A percentile compares a stretch with the other conserved stretches of the same genome.
These are phyloP conservation scores for Iris macrosiphon DNA, from an alignment of 106 monocot species.

Conservation along the genomic window DNA sequence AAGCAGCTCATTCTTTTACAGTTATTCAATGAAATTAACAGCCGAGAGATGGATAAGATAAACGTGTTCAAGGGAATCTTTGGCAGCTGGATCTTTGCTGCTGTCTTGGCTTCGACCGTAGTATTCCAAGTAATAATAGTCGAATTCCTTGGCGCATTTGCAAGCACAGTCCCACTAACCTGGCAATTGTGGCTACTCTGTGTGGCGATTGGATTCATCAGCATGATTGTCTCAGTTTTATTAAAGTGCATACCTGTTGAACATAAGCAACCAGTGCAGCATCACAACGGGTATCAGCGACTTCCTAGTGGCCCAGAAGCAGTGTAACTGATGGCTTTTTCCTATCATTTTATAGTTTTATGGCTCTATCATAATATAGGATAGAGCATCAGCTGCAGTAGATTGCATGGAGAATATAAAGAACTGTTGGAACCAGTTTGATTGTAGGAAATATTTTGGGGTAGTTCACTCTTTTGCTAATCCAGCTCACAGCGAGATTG, in stretches of 20 bases:
- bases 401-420: too few relatives aligned
- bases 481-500: too few relatives aligned
- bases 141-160: conserved; percentile 68
- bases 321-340: conserved; percentile 23
- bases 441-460: too few relatives aligned
- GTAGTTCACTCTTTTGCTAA: too few relatives aligned
- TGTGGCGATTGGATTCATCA: conserved; percentile 53
- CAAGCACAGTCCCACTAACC: conserved; percentile 71
- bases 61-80: conserved; percentile 78
- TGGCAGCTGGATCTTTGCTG: conserved; percentile 65
- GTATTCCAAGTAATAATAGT: conserved; percentile 81
- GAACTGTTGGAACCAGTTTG: too few relatives aligned
- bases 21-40: conserved; percentile 97
- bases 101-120: conserved; percentile 39
- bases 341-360: not conserved
- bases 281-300: conserved; percentile 44
- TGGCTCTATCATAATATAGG: not conserved
- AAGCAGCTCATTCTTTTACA: conserved; percentile 12
- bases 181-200: conserved; percentile 70
- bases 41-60: conserved; percentile 85
- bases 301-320: conserved; percentile 58
- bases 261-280: not conserved
- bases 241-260: conserved; percentile 75
- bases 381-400: too few relatives aligned
- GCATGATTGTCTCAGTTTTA: conserved; percentile 61